These are phyloP conservation scores for Daldinia eschscholtzii DNA, from an alignment of 2,329 filamentous ascomycete species.

Conservation along the genomic window DNA sequence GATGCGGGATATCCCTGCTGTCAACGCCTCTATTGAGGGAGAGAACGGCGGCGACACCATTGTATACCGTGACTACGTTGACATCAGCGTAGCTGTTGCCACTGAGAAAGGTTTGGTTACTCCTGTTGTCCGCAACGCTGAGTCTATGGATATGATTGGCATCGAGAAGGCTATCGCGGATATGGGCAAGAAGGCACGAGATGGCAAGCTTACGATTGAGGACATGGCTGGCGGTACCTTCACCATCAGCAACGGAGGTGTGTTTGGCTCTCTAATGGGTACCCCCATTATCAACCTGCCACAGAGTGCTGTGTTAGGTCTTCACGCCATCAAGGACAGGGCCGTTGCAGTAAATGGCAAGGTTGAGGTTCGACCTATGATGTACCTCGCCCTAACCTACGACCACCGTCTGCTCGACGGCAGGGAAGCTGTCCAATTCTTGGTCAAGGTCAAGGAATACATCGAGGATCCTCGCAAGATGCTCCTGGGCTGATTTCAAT, in stretches of 20 bases:
- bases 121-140: constrained; percentile 93
- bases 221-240: constrained; percentile 99
- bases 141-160: constrained; percentile 85
- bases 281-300: constrained; percentile 99
- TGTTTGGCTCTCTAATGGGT: constrained; percentile 97
- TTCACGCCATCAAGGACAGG: constrained; percentile 97
- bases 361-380: constrained; percentile 98
- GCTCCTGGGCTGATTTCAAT: constrained; percentile 67
- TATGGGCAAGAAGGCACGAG: constrained; percentile 96
- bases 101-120: constrained; percentile 98
- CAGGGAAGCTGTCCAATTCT: constrained; percentile 93
- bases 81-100: constrained; percentile 96
- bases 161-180: constrained; percentile 95
- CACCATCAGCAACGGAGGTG: constrained; percentile 96
- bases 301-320: constrained; percentile 89
- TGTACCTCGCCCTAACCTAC: constrained; percentile 98
- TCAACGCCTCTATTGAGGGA: constrained; percentile 97
- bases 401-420: constrained; percentile 97
- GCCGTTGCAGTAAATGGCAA: constrained; percentile 92
- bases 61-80: constrained; percentile 97
- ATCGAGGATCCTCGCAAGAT: constrained; percentile 96
- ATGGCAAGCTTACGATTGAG: constrained; percentile 97
- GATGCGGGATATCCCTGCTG: constrained; percentile 92
- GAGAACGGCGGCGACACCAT: constrained; percentile 96
- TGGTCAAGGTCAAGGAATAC: constrained; percentile 97